Evolutionary conservation across 805 yeast genomes (phyloP).

Genomic region (Teunomyces gatunensis): DNA sequence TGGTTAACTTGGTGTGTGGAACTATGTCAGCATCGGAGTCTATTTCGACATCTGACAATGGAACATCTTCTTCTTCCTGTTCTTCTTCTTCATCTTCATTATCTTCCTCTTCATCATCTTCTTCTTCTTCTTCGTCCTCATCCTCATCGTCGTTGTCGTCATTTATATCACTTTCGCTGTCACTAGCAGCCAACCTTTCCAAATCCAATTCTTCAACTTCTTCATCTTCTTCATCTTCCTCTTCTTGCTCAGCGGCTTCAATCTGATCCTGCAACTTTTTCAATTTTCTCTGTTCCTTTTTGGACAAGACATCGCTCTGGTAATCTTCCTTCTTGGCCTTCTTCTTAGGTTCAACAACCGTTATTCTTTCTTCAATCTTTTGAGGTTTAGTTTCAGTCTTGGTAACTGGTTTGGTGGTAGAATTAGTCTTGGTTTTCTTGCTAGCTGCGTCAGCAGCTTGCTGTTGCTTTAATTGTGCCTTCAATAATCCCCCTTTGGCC

Average conservation of each 20-base stretch:
- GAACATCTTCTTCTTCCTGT: constrained; percentile 77
- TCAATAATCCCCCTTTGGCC: constrained; percentile 31
- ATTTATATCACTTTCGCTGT: constrained; percentile 41
- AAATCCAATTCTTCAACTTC: constrained; percentile 48
- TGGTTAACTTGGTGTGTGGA: constrained; percentile 84
- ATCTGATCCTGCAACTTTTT: constrained; percentile 45
- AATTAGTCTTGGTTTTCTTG: constrained; percentile 24
- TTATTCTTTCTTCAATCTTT: constrained; percentile 9
- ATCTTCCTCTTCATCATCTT: constrained; percentile 65
- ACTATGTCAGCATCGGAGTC: constrained; percentile 95
- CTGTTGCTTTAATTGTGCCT: constrained; percentile 30
- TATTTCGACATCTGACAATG: constrained; percentile 85
- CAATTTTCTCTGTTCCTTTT: constrained; percentile 60
- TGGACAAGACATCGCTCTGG: constrained; percentile 52
- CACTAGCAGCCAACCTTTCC: constrained; percentile 56
- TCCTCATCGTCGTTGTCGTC: constrained; percentile 41
- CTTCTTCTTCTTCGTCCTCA: constrained; percentile 50
- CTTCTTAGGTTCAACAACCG: constrained; percentile 10
- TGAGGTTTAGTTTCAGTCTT: constrained; percentile 9
- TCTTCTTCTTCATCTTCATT: constrained; percentile 58
- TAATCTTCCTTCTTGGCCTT: constrained; percentile 36
- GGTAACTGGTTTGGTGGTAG: constrained; percentile 6
- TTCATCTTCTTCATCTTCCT: constrained; percentile 16
- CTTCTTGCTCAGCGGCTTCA: constrained; percentile 27
- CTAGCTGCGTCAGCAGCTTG: constrained; percentile 20